These are phyloP conservation scores for Talaromyces stipitatus DNA, from an alignment of 495 filamentous ascomycete species.

Conservation along the genomic window DNA sequence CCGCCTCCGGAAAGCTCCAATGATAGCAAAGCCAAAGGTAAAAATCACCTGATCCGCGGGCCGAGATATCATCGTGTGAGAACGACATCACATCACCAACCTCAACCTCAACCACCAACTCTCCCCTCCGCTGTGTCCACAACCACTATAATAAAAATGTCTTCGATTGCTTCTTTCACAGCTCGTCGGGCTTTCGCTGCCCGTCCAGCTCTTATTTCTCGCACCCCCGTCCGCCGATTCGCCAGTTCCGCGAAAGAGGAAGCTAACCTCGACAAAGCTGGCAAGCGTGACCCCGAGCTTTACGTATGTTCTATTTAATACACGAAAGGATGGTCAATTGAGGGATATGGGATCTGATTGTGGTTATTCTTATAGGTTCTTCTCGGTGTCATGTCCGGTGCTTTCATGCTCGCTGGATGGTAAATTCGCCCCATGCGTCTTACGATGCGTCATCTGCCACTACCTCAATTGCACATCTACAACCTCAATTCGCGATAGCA, in stretches of 20 bases:
- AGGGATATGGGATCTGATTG: slow-evolving; percentile 10
- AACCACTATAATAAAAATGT: slow-evolving; percentile 26
- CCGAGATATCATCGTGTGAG: slow-evolving; percentile 7
- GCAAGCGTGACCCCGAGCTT: slow-evolving; percentile 73
- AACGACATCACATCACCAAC: neutral
- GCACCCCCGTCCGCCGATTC: slow-evolving; percentile 37
- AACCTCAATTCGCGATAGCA: neutral
- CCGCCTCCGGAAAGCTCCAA: neutral
- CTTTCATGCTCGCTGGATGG: slow-evolving; percentile 81
- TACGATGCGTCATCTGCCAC: neutral
- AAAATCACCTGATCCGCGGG: slow-evolving; percentile 8
- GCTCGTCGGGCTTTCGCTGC: slow-evolving; percentile 38
- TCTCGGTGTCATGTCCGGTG: slow-evolving; percentile 82
- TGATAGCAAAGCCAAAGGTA: too few species aligned
- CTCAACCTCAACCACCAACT: neutral
- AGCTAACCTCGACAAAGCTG: slow-evolving; percentile 52
- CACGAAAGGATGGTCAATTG: slow-evolving; percentile 5
- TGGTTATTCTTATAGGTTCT: slow-evolving; percentile 55
- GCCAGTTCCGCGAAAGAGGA: slow-evolving; percentile 38
- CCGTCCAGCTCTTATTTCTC: slow-evolving; percentile 27
- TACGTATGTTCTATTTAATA: slow-evolving; percentile 49
- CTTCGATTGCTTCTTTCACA: slow-evolving; percentile 45
- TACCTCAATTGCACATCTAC: neutral
- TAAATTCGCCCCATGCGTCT: slow-evolving; percentile 20
- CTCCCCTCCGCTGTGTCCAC: neutral